Evolutionary conservation across 768 basidiomycete species (phyloP), one percentile per base, ranked within the genome.

Genomic region (Leccinum aurantiacum): DNA sequence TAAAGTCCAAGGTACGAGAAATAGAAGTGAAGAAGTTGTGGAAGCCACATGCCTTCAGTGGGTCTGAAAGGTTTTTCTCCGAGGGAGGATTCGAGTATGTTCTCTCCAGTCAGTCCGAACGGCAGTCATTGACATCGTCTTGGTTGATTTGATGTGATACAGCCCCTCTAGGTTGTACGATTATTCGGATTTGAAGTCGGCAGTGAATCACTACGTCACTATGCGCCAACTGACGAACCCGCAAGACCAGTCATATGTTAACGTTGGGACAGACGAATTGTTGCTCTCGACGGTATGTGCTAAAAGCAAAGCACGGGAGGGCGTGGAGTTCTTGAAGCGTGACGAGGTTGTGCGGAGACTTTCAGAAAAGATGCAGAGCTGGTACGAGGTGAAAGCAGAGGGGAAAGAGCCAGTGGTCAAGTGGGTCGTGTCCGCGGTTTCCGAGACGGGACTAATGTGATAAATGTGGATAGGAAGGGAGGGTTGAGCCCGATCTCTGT

Each of bases 291-390:
- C 78, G 47, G 53, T 82, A 9, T 69, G 76, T 13, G 65, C 70
- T 24, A 80, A 80, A 61, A 60, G 67, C 15, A 71, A 70, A n/a
- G 50, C 59, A 1, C 65, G 61, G 1, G 68, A 65, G 49, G 73
- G 54, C 58, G 67, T 69, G 38, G 22, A 22, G 56, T 89, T 87
- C 64, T 71, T 89, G 74, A 87, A 83, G 63, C 81, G 89, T 29
- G 88, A 90, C 6, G 88, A 91, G 31, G 65, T 88, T 11, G 70
- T 79, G 6, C 80, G 78, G 61, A 78, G 76, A 25, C 69, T 94
- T 17, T 63, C 82, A 15, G 76, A 81, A 3, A 81, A 80, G 59
- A 93, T 94, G 92, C 91, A 93, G 69, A 70, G 70, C 25, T 94
- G 90, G 90, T 80, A 93, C 63, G 84, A 87, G 69, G 74, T 93